Conservation (phyloP, 148 eudicot genomes). For the Selenicereus undatus region DNA sequence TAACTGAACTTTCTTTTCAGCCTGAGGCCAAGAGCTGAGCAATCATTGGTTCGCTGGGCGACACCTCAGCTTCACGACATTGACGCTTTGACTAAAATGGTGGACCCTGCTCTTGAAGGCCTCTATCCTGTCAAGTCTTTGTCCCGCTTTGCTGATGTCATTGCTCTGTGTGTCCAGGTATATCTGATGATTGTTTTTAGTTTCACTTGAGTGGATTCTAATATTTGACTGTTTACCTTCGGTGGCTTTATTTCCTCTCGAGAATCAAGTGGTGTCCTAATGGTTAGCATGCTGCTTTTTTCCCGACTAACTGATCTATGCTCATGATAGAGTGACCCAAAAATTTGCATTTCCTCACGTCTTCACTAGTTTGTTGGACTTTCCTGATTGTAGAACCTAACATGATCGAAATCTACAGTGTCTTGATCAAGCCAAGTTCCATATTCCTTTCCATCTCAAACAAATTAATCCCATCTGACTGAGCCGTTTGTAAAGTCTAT, state of each 20-base stretch:
- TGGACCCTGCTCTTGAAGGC: slow-evolving; percentile 80
- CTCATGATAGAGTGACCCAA: too few relatives aligned
- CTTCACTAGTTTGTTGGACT: too few relatives aligned
- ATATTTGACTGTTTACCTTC: background rate
- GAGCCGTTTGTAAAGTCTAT: too few relatives aligned
- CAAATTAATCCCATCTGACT: too few relatives aligned
- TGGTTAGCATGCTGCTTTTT: too few relatives aligned
- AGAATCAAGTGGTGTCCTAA: background rate
- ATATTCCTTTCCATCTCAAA: too few relatives aligned
- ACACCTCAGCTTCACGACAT: slow-evolving; percentile 97
- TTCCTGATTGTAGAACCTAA: too few relatives aligned
- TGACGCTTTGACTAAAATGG: slow-evolving; percentile 86
- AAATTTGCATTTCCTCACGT: too few relatives aligned
- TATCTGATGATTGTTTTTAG: background rate
- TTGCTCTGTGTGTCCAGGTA: slow-evolving; percentile 96
- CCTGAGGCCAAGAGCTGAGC: slow-evolving; percentile 70
- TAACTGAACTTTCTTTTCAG: slow-evolving; percentile 32
- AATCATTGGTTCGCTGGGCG: slow-evolving; percentile 89
- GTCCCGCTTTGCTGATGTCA: slow-evolving; percentile 92
- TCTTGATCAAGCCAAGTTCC: too few relatives aligned
- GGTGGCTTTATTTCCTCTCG: background rate
- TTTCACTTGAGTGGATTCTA: background rate
- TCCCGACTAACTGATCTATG: too few relatives aligned
- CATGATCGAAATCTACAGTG: too few relatives aligned
- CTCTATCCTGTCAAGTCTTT: slow-evolving; percentile 88